Evolutionary conservation across 257 asterid species (phyloP).

Genomic region (Perilla frutescens): DNA sequence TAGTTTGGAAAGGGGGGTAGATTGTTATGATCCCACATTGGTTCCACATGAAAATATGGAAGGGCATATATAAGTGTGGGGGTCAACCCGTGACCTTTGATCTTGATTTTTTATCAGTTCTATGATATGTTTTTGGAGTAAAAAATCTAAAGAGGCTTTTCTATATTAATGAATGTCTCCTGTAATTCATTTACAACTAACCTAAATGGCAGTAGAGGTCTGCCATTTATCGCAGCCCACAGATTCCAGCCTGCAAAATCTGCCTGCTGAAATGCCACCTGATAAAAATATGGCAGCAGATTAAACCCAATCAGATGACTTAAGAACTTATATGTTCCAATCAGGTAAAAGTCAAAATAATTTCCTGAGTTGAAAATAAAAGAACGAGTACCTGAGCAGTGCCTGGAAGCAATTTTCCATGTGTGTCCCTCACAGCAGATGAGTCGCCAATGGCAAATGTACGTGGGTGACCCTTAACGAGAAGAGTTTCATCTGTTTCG

Average conservation of each 20-base stretch:
- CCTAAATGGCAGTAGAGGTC: conserved; percentile 95
- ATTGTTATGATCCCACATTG: no score
- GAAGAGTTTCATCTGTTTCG: conserved; percentile 98
- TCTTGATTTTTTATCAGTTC: no score
- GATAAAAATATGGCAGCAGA: conserved; percentile 35
- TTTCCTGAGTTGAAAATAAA: conserved; percentile 27
- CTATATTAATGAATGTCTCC: conserved; percentile 5
- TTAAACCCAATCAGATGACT: conserved; percentile 25
- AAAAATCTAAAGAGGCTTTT: no score
- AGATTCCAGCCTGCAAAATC: conserved; percentile 98
- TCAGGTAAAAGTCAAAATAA: not conserved
- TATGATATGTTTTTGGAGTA: no score
- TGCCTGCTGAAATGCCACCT: conserved; percentile 99
- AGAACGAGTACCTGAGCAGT: conserved; percentile 82
- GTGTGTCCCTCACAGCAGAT: conserved; percentile 75
- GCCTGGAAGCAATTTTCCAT: conserved; percentile 85
- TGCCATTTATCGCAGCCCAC: conserved; percentile 96
- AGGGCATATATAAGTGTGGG: no score
- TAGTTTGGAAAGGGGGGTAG: no score
- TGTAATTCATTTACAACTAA: conserved; percentile 37
- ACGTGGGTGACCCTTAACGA: conserved; percentile 93
- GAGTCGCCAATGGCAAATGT: conserved; percentile 96
- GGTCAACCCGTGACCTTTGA: no score
- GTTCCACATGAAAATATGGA: no score
- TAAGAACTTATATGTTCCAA: not conserved